phyloP scores from a whole-genome alignment of 2,329 filamentous ascomycete genomes.

The Lizonia empirigonia region DNA sequence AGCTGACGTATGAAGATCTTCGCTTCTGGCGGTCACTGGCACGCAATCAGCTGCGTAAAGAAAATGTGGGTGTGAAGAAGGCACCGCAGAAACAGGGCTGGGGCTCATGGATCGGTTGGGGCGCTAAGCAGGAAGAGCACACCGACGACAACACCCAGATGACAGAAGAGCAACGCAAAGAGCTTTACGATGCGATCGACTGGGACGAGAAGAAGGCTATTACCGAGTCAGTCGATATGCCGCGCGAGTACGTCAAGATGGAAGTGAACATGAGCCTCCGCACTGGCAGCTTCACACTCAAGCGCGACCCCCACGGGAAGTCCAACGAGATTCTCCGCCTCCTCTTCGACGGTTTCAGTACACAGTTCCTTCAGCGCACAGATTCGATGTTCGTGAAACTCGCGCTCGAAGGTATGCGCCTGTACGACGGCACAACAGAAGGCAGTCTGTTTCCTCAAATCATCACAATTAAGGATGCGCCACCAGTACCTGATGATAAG shows the following conservation, averaged over 20 bases:
- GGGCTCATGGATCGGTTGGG: conserved; percentile 86
- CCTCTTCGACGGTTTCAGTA: conserved; percentile 93
- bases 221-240: conserved; percentile 84
- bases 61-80: conserved; percentile 88
- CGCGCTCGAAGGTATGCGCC: conserved; percentile 86
- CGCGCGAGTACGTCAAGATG: conserved; percentile 89
- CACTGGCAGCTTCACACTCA: conserved; percentile 94
- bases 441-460: conserved; percentile 93
- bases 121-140: conserved; percentile 65
- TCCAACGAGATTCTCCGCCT: conserved; percentile 82
- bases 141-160: conserved; percentile 81
- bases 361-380: conserved; percentile 84
- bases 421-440: conserved; percentile 94
- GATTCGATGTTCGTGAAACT: conserved; percentile 90
- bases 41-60: conserved; percentile 91
- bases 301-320: conserved; percentile 79
- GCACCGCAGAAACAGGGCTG: conserved; percentile 79
- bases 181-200: conserved; percentile 96
- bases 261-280: conserved; percentile 92
- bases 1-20: conserved; percentile 90
- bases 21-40: conserved; percentile 96
- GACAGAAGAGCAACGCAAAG: conserved; percentile 93
- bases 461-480: conserved; percentile 89
- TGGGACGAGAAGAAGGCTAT: conserved; percentile 96
- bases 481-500: conserved; percentile 59